Evolutionary conservation across 768 basidiomycete genomes (phyloP).

Genomic region (Suillus cothurnatus): DNA sequence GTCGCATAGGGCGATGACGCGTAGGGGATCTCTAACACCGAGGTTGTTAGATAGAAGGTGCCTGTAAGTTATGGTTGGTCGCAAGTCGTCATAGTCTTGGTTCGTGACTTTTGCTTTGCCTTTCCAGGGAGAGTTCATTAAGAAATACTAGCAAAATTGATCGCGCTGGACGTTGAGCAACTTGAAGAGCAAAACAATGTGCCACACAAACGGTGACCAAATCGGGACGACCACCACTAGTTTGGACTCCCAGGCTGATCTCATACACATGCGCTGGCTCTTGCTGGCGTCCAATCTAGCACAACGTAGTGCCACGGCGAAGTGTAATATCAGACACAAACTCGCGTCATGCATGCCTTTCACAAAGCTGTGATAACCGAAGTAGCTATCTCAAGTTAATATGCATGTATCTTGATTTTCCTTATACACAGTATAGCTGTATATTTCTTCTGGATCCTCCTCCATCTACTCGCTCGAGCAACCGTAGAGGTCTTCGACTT

Average conservation of each 20-base stretch:
- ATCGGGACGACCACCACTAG: no score
- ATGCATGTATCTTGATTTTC: neutral
- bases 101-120: constrained; percentile 53
- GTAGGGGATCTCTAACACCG: constrained; percentile 73
- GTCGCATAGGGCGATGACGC: constrained; percentile 89
- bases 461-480: neutral
- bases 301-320: neutral
- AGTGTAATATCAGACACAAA: neutral
- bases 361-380: neutral
- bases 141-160: neutral
- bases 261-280: neutral
- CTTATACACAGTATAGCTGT: neutral
- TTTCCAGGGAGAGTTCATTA: constrained; percentile 44
- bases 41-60: constrained; percentile 70
- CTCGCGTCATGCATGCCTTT: neutral
- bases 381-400: neutral
- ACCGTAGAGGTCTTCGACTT: neutral
- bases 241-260: no score
- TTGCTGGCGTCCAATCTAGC: neutral
- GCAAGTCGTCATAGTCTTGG: constrained; percentile 59
- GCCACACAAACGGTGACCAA: neutral
- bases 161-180: neutral
- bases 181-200: neutral
- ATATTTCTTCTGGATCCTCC: no score
- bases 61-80: constrained; percentile 75